Conservation (phyloP, 345 rosid species). For the Boechera retrofracta region DNA sequence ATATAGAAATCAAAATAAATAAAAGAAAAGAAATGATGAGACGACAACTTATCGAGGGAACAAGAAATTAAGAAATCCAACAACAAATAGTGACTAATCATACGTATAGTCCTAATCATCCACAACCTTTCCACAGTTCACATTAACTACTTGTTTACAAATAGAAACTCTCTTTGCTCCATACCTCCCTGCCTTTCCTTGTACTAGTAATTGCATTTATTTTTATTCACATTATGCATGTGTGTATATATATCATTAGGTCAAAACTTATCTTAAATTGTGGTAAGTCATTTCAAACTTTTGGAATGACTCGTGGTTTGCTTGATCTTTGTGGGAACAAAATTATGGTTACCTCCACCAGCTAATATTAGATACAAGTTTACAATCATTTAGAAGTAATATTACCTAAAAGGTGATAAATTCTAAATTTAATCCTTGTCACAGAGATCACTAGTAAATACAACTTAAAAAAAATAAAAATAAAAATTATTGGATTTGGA, state of each 20-base stretch:
- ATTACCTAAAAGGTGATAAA: neutral
- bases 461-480: neutral
- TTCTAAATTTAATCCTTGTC: neutral
- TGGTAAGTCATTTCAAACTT: conserved; percentile 13
- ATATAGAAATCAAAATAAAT: conserved; percentile 4
- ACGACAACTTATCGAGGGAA: conserved; percentile 35
- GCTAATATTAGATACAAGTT: neutral
- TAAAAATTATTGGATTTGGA: no score
- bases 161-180: conserved; percentile 30
- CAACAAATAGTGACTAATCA: conserved; percentile 36
- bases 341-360: neutral
- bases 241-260: neutral
- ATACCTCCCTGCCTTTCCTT: conserved; percentile 34
- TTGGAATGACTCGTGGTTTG: conserved; percentile 6
- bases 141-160: conserved; percentile 27
- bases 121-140: conserved; percentile 18
- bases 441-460: neutral
- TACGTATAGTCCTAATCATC: conserved; percentile 38
- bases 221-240: neutral
- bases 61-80: conserved; percentile 30
- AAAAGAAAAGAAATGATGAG: conserved; percentile 25
- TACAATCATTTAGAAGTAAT: neutral
- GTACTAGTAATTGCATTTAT: conserved; percentile 3
- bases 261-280: neutral
- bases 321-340: neutral